Conservation (phyloP, 116 monocot genomes). For the Dioscorea cayenensis region DNA sequence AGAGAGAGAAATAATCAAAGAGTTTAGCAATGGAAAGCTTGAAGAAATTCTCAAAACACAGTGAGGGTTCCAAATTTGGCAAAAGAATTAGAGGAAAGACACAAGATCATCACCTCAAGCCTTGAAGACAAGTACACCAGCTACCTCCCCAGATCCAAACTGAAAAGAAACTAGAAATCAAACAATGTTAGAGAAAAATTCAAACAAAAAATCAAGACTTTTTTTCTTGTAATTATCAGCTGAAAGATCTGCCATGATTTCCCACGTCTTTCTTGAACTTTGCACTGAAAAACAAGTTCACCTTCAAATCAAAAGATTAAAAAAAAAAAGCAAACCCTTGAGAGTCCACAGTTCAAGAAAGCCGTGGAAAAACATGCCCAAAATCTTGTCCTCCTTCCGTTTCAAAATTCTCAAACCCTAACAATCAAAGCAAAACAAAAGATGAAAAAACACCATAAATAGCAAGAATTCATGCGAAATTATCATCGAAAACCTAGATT, state of each 20-base stretch:
- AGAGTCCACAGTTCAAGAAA: constrained; percentile 50
- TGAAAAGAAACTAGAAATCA: too few relatives aligned
- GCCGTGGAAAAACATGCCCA: constrained; percentile 45
- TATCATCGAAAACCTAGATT: too few relatives aligned
- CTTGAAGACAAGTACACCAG: not conserved
- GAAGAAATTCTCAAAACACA: too few relatives aligned
- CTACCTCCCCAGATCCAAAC: too few relatives aligned
- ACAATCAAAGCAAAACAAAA: not conserved
- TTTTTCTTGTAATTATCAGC: not conserved
- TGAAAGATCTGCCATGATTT: constrained; percentile 38
- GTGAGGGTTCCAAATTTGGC: too few relatives aligned
- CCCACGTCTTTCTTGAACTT: constrained; percentile 61
- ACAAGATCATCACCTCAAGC: not conserved
- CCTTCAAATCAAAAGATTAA: not conserved
- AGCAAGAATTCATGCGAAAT: too few relatives aligned
- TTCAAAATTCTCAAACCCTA: not conserved
- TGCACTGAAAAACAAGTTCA: constrained; percentile 8
- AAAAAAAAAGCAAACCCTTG: not conserved
- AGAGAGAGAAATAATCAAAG: too few relatives aligned
- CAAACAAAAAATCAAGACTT: not conserved
- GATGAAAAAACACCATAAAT: not conserved
- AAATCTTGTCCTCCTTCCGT: constrained; percentile 12
- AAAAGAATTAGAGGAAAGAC: not conserved
- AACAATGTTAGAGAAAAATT: not conserved
- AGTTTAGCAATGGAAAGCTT: too few relatives aligned